A percentile compares a stretch with the other conserved stretches of the same genome.
These are phyloP conservation scores for Aspergillus sp. DNA, from an alignment of 2,329 filamentous ascomycete genomes.

Conservation along the genomic window DNA sequence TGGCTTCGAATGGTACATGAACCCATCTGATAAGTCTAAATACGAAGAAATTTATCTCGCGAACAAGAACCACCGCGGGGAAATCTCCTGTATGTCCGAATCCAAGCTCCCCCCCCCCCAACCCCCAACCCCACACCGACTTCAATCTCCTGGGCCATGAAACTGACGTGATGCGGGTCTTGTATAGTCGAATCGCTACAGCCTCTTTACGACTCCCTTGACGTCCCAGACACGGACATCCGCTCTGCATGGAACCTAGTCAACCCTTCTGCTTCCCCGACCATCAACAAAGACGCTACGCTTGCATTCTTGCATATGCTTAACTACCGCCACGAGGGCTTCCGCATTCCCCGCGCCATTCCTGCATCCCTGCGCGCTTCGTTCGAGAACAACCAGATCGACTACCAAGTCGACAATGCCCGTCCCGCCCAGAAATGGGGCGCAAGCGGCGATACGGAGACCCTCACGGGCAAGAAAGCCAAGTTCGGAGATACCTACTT, in stretches of 20 bases:
- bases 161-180: conserved; percentile 24
- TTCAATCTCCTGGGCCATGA: background rate
- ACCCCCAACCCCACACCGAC: too few relatives aligned
- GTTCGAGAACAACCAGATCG: conserved; percentile 95
- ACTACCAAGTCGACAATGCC: conserved; percentile 86
- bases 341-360: conserved; percentile 86
- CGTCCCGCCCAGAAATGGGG: conserved; percentile 75
- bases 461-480: conserved; percentile 83
- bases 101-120: background rate
- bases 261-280: conserved; percentile 79
- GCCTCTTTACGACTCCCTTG: conserved; percentile 73
- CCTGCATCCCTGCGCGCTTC: conserved; percentile 86
- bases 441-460: conserved; percentile 74
- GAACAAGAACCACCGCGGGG: conserved; percentile 82
- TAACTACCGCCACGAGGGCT: conserved; percentile 93
- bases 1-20: conserved; percentile 99
- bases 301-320: conserved; percentile 96
- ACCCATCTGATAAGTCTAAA: conserved; percentile 82
- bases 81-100: conserved; percentile 69
- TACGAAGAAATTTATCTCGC: conserved; percentile 98
- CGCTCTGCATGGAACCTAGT: conserved; percentile 95
- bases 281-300: conserved; percentile 91
- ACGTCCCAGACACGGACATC: conserved; percentile 74
- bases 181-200: conserved; percentile 71
- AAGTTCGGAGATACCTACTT: conserved; percentile 98